Conservation (phyloP, 2,329 filamentous ascomycete genomes). For the Westerdykella sp. region DNA sequence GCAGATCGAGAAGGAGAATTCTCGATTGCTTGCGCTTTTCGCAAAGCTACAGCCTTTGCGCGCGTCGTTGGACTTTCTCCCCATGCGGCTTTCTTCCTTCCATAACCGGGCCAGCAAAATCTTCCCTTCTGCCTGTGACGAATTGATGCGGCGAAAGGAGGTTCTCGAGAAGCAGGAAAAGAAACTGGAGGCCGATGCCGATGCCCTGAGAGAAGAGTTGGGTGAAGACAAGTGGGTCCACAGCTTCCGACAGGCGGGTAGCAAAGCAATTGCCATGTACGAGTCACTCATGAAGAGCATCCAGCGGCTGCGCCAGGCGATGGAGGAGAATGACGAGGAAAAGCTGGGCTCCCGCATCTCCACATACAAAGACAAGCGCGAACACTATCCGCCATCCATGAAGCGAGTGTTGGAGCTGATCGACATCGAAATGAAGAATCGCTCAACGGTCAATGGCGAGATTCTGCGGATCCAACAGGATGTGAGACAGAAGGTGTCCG, state of each 20-base stretch:
- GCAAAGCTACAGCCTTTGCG: constrained; percentile 91
- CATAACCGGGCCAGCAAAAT: constrained; percentile 67
- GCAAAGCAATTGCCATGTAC: constrained; percentile 93
- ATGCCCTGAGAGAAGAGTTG: constrained; percentile 80
- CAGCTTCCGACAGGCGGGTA: constrained; percentile 87
- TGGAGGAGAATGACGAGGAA: constrained; percentile 68
- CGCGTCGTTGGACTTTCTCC: constrained; percentile 89
- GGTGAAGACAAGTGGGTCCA: constrained; percentile 95
- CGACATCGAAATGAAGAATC: constrained; percentile 88
- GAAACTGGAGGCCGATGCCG: constrained; percentile 83
- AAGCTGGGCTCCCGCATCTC: constrained; percentile 63
- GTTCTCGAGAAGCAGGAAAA: constrained; percentile 79
- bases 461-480: constrained; percentile 81
- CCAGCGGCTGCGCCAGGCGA: constrained; percentile 69
- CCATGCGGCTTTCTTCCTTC: constrained; percentile 88
- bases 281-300: constrained; percentile 89
- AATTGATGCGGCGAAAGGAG: constrained; percentile 68
- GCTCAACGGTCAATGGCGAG: constrained; percentile 94
- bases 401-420: constrained; percentile 88
- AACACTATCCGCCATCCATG: constrained; percentile 89
- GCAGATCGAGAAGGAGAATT: constrained; percentile 66
- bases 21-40: constrained; percentile 80
- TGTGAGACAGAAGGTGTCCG: constrained; percentile 74
- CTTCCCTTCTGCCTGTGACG: constrained; percentile 87
- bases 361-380: constrained; percentile 90